These are phyloP conservation scores for Casuarina cunninghamiana DNA, from an alignment of 306 rosid species.

Conservation along the genomic window DNA sequence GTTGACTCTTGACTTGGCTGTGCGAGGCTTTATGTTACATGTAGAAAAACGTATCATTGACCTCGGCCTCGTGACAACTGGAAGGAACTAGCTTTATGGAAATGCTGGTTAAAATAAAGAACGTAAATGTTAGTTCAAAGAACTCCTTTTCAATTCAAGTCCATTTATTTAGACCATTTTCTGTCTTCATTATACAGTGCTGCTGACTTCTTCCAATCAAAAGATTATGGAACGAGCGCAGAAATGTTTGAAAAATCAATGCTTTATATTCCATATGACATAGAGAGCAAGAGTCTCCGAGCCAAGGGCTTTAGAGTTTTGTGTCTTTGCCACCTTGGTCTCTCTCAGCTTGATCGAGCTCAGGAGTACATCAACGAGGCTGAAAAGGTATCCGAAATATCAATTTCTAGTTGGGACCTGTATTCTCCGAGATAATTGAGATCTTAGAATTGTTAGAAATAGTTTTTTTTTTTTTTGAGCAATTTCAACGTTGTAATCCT, in stretches of 20 bases:
- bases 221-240: conserved; percentile 80
- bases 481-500: conserved; percentile 13
- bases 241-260: conserved; percentile 92
- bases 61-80: neutral
- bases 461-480: too few relatives aligned
- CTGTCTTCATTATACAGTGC: conserved; percentile 46
- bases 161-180: conserved; percentile 24
- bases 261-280: conserved; percentile 78
- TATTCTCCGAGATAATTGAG: conserved; percentile 1
- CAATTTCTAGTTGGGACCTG: conserved; percentile 20
- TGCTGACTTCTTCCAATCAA: conserved; percentile 76
- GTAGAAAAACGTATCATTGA: neutral
- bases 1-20: neutral
- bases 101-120: neutral
- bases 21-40: neutral
- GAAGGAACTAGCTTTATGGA: conserved; percentile 13
- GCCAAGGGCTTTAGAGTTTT: conserved; percentile 89
- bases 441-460: neutral
- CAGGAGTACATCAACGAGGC: conserved; percentile 85
- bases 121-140: conserved; percentile 2
- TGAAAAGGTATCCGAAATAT: conserved; percentile 63
- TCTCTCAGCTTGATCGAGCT: conserved; percentile 82
- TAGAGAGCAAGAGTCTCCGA: conserved; percentile 67
- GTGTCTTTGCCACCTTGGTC: conserved; percentile 92
- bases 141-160: conserved; percentile 14